Evolutionary conservation across 176 grass and related monocot species (phyloP), one percentile per base, ranked within the genome.

Genomic region (Raddia guianensis): DNA sequence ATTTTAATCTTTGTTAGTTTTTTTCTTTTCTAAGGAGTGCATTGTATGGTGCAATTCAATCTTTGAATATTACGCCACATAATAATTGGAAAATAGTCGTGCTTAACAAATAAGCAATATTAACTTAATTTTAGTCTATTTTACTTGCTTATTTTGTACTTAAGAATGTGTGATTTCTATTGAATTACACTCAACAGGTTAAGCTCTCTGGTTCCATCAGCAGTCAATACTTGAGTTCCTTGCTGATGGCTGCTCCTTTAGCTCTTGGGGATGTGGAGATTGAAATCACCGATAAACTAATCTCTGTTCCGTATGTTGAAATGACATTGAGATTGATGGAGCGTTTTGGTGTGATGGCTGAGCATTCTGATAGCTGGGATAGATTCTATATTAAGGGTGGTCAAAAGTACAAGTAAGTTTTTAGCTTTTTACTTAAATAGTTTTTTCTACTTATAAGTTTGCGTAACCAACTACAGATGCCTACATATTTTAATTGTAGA

Each of bases 251-350:
- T 81, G 90, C 92, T 75, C 96, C 96, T 76, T 89, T 95, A 72
- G 96, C 96, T 56, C 90, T 93, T 55, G 96, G 90, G 64, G 92
- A 95, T 70, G 93, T 95, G 12, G 93, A 95, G 89, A 99, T 99
- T 49, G 90, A 99, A 83, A 99, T 96, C 58, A 95, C 95, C 53
- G 97, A 99, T 88, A 99, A 99, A 86, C 75, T 99, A 72, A 99
- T 99, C 57, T 99, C 97, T 34, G 63, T 99, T 83, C 97, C 97
- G 50, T 99, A 99, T 5, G 97, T 99, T 5, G 97, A 96, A 85
- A 99, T 99, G 97, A 99, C 97, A 80, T 68, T 99, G 79, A 96
- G 87, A 80, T 88, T 99, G 78, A 99, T 99, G 97, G 90, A 95
- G 77, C 84, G 93, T 42, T 99, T 99, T 61, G 93, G 97, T 4